Evolutionary conservation across 148 eudicot species (phyloP), one percentile per base, ranked within the genome.

Genomic region (Rhododendron kiyosumense): DNA sequence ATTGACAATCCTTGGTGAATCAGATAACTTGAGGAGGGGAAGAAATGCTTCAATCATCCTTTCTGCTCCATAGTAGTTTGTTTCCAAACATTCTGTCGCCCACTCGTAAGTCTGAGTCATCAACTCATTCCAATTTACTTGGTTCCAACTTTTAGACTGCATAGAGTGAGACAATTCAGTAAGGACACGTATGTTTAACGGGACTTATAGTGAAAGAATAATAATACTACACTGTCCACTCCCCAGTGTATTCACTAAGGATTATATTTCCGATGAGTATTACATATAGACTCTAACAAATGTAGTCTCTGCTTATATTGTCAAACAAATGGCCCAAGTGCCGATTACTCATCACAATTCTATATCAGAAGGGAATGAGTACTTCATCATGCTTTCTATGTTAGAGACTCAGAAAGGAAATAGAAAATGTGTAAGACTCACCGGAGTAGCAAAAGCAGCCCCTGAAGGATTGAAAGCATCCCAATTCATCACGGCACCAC

Each of bases 1-100:
- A 78, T 91, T 92, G 32, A 93, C 87, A 63, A 93, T 91, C 74
- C 92, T 89, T 28, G 93, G 87, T 0, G 94, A 93, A 69, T 88
- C 88, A 14, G 94, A 93, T 36, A 79, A 54, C 20, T 85, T 85
- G 13, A 94, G 96, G 43, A 92, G 90, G n/a, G 93, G 93, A 65
- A 91, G 63, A 30, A 94, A 61, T n/a, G 87, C 90, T 87, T 94
- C 91, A 57, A 69, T 75, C 78, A 85, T 89, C 59, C 88, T 85
- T 84, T 86, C 91, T 8, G 84, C 88, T 1, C 96, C 94, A 36
- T 90, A 88, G 86, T 92, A 91, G 78, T 94, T 91, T 81, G 88
- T 91, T 46, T 92, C 52, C 30, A 91, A 0, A 82, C 96, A 91
- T 34, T 89, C 87, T 81, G 82, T 83, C 0, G 90, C 86, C 82